phyloP scores from a whole-genome alignment of 192 early-diverging fungal species.

The Backusella luteola region DNA sequence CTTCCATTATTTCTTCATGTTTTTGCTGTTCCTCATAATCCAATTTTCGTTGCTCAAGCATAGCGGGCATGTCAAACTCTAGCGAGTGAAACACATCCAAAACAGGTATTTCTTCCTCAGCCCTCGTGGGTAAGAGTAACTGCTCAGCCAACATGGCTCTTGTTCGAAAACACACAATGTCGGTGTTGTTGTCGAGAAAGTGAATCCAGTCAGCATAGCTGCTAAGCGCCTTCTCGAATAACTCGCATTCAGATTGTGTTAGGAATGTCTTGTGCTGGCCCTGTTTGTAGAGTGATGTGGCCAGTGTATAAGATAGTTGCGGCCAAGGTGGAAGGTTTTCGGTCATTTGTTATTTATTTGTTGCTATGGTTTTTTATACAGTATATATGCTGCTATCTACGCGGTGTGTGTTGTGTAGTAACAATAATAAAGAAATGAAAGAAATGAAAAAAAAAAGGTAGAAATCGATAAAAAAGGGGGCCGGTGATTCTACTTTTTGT shows the following conservation, averaged over 20 bases:
- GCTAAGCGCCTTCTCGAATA: slow-evolving; percentile 11
- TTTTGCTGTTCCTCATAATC: slow-evolving; percentile 29
- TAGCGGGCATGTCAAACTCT: slow-evolving; percentile 61
- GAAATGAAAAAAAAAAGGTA: neutral
- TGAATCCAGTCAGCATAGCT: neutral
- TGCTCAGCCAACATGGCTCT: slow-evolving; percentile 79
- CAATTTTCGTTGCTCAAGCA: slow-evolving; percentile 51
- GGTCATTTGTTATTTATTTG: neutral
- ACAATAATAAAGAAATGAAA: neutral
- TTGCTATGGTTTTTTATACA: neutral
- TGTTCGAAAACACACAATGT: slow-evolving; percentile 55
- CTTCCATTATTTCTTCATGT: slow-evolving; percentile 21
- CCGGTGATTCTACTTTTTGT: neutral
- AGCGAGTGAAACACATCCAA: slow-evolving; percentile 67
- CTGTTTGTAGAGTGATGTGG: neutral
- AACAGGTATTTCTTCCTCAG: slow-evolving; percentile 37
- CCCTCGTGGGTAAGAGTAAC: slow-evolving; percentile 23
- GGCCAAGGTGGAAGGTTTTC: slow-evolving; percentile 9
- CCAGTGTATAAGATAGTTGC: slow-evolving; percentile 4
- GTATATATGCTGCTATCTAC: too few relatives aligned
- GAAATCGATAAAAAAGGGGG: neutral
- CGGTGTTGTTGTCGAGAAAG: neutral
- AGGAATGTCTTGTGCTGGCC: neutral
- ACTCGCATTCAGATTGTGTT: slow-evolving; percentile 4
- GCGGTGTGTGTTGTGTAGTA: too few relatives aligned